Percentiles rank a stretch among this genome's conserved stretches.
phyloP scores from a whole-genome alignment of 1,284 basidiomycete genomes.

The Cutaneotrichosporon dermatis region DNA sequence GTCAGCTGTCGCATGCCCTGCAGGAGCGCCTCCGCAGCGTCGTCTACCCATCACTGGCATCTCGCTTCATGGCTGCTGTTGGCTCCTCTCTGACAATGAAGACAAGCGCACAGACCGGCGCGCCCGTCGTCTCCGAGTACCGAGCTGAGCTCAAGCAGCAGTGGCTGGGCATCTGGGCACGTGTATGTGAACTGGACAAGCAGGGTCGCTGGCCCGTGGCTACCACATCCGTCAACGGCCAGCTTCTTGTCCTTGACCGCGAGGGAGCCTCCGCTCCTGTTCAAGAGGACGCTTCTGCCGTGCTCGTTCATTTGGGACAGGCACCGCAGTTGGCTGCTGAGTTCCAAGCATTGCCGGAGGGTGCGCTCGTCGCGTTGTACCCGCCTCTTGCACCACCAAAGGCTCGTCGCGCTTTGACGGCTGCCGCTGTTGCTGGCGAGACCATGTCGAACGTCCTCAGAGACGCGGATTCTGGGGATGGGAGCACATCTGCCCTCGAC shows the following conservation, averaged over 20 bases:
- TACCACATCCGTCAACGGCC: conserved; percentile 21
- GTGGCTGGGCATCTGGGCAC: conserved; percentile 87
- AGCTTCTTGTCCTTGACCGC: conserved; percentile 64
- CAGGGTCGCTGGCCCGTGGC: conserved; percentile 73
- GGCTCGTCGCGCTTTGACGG: conserved; percentile 25
- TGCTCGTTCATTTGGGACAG: conserved; percentile 51
- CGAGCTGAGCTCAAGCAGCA: conserved; percentile 79
- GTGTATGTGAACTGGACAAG: conserved; percentile 78
- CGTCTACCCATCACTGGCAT: conserved; percentile 61
- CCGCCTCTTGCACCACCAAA: conserved; percentile 27
- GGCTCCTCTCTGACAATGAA: conserved; percentile 73
- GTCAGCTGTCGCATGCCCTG: conserved; percentile 51
- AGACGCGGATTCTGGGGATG: conserved; percentile 31
- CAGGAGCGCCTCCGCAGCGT: conserved; percentile 20
- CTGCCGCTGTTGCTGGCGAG: conserved; percentile 29
- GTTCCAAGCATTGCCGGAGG: conserved; percentile 28
- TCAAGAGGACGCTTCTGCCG: conserved; percentile 60
- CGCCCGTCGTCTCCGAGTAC: conserved; percentile 69
- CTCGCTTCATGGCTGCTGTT: conserved; percentile 76
- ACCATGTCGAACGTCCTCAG: conserved; percentile 20
- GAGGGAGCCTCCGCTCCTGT: conserved; percentile 67
- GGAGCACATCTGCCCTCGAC: conserved; percentile 30
- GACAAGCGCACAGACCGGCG: conserved; percentile 71
- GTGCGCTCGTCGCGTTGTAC: conserved; percentile 23
- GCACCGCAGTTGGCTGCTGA: conserved; percentile 17